Evolutionary conservation across 495 filamentous ascomycete genomes (phyloP).

Genomic region (Filosporella fistucella): DNA sequence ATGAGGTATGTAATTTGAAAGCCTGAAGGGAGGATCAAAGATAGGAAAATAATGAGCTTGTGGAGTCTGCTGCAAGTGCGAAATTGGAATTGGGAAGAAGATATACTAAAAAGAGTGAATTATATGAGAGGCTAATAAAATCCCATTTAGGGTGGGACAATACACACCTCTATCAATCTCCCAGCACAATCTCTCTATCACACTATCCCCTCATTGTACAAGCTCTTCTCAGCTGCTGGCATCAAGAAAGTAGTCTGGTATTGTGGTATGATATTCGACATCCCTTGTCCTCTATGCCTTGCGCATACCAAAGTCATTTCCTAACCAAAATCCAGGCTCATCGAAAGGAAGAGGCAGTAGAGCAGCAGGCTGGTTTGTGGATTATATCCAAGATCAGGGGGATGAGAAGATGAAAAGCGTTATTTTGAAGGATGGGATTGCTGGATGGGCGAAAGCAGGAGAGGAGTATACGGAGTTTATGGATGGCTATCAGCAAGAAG

Average conservation of each 20-base stretch:
- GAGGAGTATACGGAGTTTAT: slow-evolving; percentile 49
- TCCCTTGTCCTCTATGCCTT: slow-evolving; percentile 1
- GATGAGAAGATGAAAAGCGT: slow-evolving; percentile 48
- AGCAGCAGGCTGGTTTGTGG: slow-evolving; percentile 62
- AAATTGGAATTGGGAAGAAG: not conserved
- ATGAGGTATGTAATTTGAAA: slow-evolving; percentile 52
- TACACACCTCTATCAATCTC: slow-evolving; percentile 63
- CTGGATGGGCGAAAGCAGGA: slow-evolving; percentile 58
- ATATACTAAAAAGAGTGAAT: not conserved
- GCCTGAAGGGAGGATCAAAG: too few relatives aligned
- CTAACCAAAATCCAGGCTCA: too few relatives aligned
- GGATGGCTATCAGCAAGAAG: slow-evolving; percentile 50
- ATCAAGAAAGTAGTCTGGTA: slow-evolving; percentile 58
- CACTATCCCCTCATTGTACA: slow-evolving; percentile 52
- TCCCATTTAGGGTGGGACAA: slow-evolving; percentile 56
- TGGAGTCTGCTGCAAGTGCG: not conserved
- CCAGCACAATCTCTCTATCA: slow-evolving; percentile 63
- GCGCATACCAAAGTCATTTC: too few relatives aligned
- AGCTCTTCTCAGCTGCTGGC: slow-evolving; percentile 43
- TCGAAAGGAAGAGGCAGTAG: slow-evolving; percentile 58
- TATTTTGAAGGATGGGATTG: slow-evolving; percentile 55
- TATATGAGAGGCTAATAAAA: not conserved
- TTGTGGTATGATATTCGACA: slow-evolving; percentile 48
- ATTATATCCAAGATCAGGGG: slow-evolving; percentile 46
- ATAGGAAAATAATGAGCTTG: too few relatives aligned